Base-by-base conservation (phyloP, 768 basidiomycete genomes). In the Lyophyllum atratum region DNA sequence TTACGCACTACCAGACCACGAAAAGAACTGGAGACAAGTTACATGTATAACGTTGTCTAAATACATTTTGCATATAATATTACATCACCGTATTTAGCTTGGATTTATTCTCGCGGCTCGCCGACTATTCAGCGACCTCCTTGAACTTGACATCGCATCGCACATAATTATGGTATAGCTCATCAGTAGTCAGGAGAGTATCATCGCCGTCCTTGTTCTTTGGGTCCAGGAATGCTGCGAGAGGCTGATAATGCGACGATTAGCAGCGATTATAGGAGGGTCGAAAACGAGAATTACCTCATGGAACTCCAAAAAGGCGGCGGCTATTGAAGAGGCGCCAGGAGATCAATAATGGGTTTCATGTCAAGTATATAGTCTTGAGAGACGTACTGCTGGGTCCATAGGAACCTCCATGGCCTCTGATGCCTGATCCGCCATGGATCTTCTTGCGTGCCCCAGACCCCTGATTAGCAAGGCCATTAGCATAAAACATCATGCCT, bases 401-500 rank as follows among this genome's bases (percentile, higher is more conserved):
- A 65, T 91, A 90, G 6, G 85, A 82, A 55, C 86, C 82, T 1
- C 83, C 83, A 21, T 77, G 67, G 24, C 76, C 83, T 47, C 66
- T 70, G 19, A 73, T 70, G 22, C 88, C 88, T n/a, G 82, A 83
- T 2, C 89, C 89, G 17, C 89, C 89, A 63, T 92, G 90, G 33
- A 89, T 86, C 68, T 80, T 83, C 77, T 91, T 90, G 44, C 86
- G 78, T 29, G 84, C 81, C 15, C 81, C 84, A 15, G 75, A 78
- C 17, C 71, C 66, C 17, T 75, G 68, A 47, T 78, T 70, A 14
- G 84, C 73, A 52, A 81, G 71, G 48, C 80, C 83, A 65, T 86
- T 85, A 2, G 87, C 80, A 67, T 91, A 91, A 63, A 90, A 85
- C 81, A 90, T 90, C 34, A 89, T 79, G 12, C 89, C 89, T 9